Evolutionary conservation across 768 basidiomycete genomes (phyloP).

Genomic region (Fomitopsis serialis): DNA sequence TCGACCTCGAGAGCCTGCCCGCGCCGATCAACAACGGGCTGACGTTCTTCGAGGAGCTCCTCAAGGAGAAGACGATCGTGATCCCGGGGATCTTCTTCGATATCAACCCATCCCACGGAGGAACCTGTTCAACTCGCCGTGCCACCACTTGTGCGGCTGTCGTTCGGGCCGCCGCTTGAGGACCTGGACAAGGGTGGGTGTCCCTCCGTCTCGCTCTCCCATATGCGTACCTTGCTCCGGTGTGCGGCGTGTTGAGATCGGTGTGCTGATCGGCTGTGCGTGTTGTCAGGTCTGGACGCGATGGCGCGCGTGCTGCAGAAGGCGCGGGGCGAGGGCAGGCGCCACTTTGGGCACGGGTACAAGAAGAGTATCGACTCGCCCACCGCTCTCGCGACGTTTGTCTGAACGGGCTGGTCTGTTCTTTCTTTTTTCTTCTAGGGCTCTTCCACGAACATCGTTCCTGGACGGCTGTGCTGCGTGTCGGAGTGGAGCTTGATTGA

Average conservation of each 20-base stretch:
- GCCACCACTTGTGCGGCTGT: constrained; percentile 87
- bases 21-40: constrained; percentile 84
- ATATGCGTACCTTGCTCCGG: background rate
- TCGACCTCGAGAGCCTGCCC: constrained; percentile 76
- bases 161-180: constrained; percentile 78
- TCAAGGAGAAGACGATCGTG: constrained; percentile 87
- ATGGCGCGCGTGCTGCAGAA: constrained; percentile 75
- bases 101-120: constrained; percentile 75
- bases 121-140: constrained; percentile 86
- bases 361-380: constrained; percentile 48
- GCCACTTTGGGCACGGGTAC: constrained; percentile 66
- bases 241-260: background rate
- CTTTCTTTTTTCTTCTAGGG: background rate
- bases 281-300: constrained; percentile 68
- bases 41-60: constrained; percentile 92
- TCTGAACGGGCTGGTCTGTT: constrained; percentile 1
- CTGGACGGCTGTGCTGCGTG: background rate
- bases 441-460: background rate
- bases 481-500: background rate
- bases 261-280: constrained; percentile 4
- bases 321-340: constrained; percentile 51
- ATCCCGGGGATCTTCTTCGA: constrained; percentile 92
- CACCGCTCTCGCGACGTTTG: constrained; percentile 10
- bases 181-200: constrained; percentile 69
- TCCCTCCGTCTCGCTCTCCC: background rate